Conservation (phyloP, 1,139 yeast species). For the Wickerhamomyces sp. region DNA sequence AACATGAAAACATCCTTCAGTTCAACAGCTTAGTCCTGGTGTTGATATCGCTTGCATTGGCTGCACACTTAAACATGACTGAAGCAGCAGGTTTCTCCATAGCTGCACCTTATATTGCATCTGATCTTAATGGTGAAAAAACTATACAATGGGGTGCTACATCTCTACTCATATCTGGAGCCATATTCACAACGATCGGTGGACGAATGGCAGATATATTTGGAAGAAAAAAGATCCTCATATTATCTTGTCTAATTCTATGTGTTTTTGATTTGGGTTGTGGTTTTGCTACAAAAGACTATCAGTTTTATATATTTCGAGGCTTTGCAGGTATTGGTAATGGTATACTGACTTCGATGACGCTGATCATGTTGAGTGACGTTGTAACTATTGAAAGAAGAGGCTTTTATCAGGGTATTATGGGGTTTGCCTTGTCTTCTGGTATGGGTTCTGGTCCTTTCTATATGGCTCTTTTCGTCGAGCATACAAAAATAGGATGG, state of each 20-base stretch:
- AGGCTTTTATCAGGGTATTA: slow-evolving; percentile 39
- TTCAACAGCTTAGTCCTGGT: too few relatives aligned
- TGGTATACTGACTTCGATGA: slow-evolving; percentile 35
- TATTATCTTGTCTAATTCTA: slow-evolving; percentile 33
- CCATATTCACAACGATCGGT: slow-evolving; percentile 39
- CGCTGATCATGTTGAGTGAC: slow-evolving; percentile 38
- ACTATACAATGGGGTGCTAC: slow-evolving; percentile 48
- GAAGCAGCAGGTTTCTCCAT: slow-evolving; percentile 35
- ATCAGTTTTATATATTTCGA: slow-evolving; percentile 35
- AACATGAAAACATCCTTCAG: too few relatives aligned
- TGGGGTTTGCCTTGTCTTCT: too few relatives aligned
- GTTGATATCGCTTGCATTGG: too few relatives aligned
- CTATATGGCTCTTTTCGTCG: slow-evolving; percentile 49
- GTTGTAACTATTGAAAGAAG: slow-evolving; percentile 36
- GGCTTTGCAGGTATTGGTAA: slow-evolving; percentile 39
- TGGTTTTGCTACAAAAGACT: slow-evolving; percentile 31
- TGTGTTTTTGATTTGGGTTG: slow-evolving; percentile 32
- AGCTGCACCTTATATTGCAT: slow-evolving; percentile 38
- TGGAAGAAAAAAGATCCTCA: slow-evolving; percentile 34
- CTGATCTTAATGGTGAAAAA: slow-evolving; percentile 33
- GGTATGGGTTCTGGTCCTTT: slow-evolving; percentile 52
- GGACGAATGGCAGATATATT: slow-evolving; percentile 42
- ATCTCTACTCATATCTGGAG: slow-evolving; percentile 41
- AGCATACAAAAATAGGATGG: slow-evolving; percentile 37
- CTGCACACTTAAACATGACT: too few relatives aligned